Base-by-base conservation (phyloP, 2,329 filamentous ascomycete genomes). In the Colletotrichum sp. region DNA sequence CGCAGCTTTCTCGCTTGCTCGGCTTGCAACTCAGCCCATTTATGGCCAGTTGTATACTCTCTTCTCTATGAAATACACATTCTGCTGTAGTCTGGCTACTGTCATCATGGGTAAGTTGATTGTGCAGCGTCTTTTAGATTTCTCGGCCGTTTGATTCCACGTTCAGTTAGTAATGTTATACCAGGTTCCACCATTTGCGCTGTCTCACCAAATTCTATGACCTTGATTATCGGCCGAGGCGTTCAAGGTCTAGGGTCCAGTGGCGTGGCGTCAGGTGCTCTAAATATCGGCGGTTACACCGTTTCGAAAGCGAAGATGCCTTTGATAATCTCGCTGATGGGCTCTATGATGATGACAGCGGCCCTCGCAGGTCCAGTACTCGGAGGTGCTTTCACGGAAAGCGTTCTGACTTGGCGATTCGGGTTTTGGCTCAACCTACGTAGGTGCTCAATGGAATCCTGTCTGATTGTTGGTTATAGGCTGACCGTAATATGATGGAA, bases 291-390 rank as follows among this genome's bases (percentile, higher is more conserved):
- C 26, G 55, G 55, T 3, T 59, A 59, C 55, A 59, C 7, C 55
- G 24, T 59, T 24, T 59, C 55, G 4, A 59, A 28, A 59, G 55
- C 24, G 7, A 24, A 59, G 16, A 59, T 59, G 55, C 55, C 55
- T 59, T 26, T 59, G 55, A 59, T 59, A 34, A 64, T 64, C 32
- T 64, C 61, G 0, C 32, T 64, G 2, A 64, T 64, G 61, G 32
- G 61, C 32, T 64, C 32, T 18, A 64, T 64, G 61, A 64, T 64
- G 61, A 64, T 64, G 61, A 21, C 61, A 26, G 61, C 61, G 61
- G 61, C 61, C 32, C 61, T 64, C 34, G 61, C 18, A 64, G 61
- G 61, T 18, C 61, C 61, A 28, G 61, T 64, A 13, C 61, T 64
- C 12, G 61, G 61, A 43, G 61, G 61, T 39, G 32, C 21, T 16